Evolutionary conservation across 345 rosid species (phyloP), one percentile per base, ranked within the genome.

Genomic region (Arabis alpina): DNA sequence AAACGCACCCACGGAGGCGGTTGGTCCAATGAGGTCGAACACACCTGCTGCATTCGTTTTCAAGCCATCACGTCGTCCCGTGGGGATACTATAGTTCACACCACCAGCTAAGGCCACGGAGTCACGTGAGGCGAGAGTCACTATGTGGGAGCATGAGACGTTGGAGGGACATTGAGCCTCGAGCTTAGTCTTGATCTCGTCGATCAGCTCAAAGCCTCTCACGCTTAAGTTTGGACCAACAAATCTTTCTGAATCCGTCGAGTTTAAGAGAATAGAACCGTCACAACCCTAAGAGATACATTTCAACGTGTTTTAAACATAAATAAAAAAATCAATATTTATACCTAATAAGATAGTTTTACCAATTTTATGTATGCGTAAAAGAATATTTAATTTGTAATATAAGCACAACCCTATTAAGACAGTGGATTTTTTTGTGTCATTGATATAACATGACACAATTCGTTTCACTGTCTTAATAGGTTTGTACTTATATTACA

Each of bases 51-150:
- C 58, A 0, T 76, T 70, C 3, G 86, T 83, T 23, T n/a, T 50
- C 11, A 82, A 66, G 10, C 94, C 85, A 47, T 87, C 96, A 2
- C 83, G 83, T 12, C 92, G 65, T 24, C 92, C 92, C 0, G 87
- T 85, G 0, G 87, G 79, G 16, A 87, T 66, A 4, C 57, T 43
- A 57, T 84, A 85, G 34, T 16, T 69, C 1, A 85, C 86, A 1
- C 86, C 88, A 47, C 83, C 84, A 3, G 86, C 80, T 5, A 89
- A 78, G 45, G 62, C 64, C 5, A 87, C 86, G 0, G 90, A 76
- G 40, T 90, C 90, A 9, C 90, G 80, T 2, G 92, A 78, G 1
- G 91, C 91, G 1, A 85, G 65, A 0, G 91, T 58, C 36, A 89
- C 30, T 44, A 72, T 66, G 54, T 76, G 68, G 10, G 77, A 61